Evolutionary conservation across 2,329 filamentous ascomycete species (phyloP).

Genomic region (Furcasterigmium sp.): DNA sequence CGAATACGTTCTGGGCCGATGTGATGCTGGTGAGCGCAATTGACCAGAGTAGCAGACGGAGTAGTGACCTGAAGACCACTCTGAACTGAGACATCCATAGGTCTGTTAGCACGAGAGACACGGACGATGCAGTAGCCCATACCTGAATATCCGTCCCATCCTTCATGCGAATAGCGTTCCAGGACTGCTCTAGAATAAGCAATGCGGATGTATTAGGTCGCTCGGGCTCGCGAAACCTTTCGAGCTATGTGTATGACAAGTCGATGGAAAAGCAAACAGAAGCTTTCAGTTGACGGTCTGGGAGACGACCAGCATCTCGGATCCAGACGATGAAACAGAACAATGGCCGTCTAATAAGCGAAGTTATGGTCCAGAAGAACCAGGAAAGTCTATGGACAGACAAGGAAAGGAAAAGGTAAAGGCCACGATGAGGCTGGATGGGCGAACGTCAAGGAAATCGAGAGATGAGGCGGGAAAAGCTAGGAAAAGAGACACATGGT

Average conservation of each 20-base stretch:
- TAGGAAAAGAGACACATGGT: neutral
- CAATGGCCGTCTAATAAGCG: neutral
- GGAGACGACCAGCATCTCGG: conserved; percentile 4
- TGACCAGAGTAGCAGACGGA: conserved; percentile 22
- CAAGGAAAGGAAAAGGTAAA: conserved; percentile 1
- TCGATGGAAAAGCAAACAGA: neutral
- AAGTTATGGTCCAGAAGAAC: neutral
- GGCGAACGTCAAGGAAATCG: neutral
- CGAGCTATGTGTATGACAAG: too few species aligned
- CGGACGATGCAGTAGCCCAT: neutral
- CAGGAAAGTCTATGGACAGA: neutral
- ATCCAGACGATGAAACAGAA: neutral
- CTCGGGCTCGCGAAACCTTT: neutral
- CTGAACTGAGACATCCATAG: conserved; percentile 35
- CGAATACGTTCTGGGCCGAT: conserved; percentile 19
- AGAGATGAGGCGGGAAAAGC: neutral
- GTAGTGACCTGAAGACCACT: conserved; percentile 34
- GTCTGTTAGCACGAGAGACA: neutral
- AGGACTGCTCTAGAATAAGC: neutral
- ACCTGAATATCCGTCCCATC: conserved; percentile 13
- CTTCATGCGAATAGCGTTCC: conserved; percentile 10
- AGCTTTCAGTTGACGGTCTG: neutral
- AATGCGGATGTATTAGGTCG: neutral
- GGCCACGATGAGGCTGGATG: neutral
- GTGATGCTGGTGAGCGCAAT: conserved; percentile 19